These are phyloP conservation scores for Solanum bulbocastanum DNA, from an alignment of 257 asterid species.

Conservation along the genomic window DNA sequence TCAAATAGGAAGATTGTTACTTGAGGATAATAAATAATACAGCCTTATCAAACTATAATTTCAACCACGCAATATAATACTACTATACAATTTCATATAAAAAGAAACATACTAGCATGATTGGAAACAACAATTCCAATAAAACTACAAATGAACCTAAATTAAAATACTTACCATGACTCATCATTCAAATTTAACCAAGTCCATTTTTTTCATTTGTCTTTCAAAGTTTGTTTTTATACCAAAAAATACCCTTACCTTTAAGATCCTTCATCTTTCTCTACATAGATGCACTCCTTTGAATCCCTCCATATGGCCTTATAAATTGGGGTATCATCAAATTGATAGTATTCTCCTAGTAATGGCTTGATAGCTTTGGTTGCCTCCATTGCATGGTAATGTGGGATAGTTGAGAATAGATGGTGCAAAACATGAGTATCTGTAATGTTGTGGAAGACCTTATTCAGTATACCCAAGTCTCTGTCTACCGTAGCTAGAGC, in stretches of 20 bases:
- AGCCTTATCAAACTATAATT: background rate
- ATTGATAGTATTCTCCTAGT: background rate
- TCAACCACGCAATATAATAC: background rate
- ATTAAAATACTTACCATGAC: background rate
- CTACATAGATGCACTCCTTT: background rate
- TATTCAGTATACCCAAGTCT: background rate
- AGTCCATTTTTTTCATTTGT: background rate
- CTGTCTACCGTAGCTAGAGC: background rate
- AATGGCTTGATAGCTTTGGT: background rate
- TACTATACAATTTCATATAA: background rate
- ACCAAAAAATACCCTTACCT: background rate
- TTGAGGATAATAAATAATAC: background rate
- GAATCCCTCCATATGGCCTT: background rate
- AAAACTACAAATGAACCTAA: background rate
- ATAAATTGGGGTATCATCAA: background rate
- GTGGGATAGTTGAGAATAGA: background rate
- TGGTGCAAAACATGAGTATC: background rate
- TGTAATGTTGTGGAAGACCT: background rate
- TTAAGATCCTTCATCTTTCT: background rate
- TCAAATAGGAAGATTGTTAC: no score
- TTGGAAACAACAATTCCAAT: background rate
- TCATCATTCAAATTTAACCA: no score
- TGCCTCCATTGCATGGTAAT: background rate
- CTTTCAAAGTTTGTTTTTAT: no score
- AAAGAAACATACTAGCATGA: background rate